Conservation (phyloP, 805 yeast species). For the Candida sithepensis region DNA sequence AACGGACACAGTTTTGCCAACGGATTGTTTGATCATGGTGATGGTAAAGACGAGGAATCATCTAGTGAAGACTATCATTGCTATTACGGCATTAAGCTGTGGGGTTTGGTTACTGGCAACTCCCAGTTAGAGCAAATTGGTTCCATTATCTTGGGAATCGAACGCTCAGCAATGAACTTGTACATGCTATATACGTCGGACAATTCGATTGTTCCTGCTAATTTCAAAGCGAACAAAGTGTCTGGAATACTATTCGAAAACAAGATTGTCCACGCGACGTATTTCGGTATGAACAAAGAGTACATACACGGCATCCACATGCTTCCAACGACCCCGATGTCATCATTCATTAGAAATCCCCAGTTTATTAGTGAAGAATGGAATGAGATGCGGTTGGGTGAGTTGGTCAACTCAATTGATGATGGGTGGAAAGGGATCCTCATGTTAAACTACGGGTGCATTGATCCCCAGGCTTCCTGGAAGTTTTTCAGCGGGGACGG, state of each 20-base stretch:
- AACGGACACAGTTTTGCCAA: conserved; percentile 75
- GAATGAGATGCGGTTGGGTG: conserved; percentile 28
- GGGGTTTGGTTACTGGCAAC: conserved; percentile 62
- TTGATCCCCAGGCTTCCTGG: conserved; percentile 40
- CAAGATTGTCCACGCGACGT: conserved; percentile 69
- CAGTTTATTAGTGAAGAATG: conserved; percentile 46
- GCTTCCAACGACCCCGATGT: conserved; percentile 66
- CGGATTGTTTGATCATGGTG: conserved; percentile 58
- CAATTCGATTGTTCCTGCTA: conserved; percentile 48
- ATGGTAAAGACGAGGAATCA: conserved; percentile 71
- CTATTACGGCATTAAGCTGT: conserved; percentile 63
- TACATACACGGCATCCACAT: conserved; percentile 78
- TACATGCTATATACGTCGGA: conserved; percentile 50
- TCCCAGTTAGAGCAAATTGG: conserved; percentile 49
- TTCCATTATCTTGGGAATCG: conserved; percentile 54
- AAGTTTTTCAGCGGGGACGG: conserved; percentile 35
- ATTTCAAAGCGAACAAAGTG: conserved; percentile 55
- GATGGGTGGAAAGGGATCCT: conserved; percentile 64
- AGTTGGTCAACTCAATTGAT: conserved; percentile 39
- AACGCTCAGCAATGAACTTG: conserved; percentile 49
- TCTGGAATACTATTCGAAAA: conserved; percentile 70
- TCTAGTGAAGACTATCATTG: conserved; percentile 70
- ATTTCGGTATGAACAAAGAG: conserved; percentile 57
- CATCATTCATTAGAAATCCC: conserved; percentile 52
- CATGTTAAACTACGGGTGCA: conserved; percentile 41